These are phyloP conservation scores for Suhomyces coccinellae DNA, from an alignment of 1,139 yeast species.

Conservation along the genomic window DNA sequence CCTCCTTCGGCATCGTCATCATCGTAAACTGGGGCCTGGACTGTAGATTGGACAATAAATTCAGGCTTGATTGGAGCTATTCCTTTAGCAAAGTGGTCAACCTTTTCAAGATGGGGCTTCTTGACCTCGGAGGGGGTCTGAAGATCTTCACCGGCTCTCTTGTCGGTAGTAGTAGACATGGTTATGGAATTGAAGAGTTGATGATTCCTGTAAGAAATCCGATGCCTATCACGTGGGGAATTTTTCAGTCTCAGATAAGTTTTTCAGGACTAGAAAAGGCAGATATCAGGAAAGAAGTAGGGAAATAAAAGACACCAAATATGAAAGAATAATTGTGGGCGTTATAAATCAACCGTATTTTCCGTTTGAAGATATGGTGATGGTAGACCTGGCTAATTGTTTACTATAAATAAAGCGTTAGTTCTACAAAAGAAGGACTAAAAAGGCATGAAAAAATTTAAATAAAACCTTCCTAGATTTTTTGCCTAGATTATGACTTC, in stretches of 20 bases:
- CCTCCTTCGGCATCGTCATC: conserved; percentile 52
- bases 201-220: not conserved
- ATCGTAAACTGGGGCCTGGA: conserved; percentile 45
- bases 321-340: too few species aligned
- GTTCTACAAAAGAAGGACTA: too few species aligned
- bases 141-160: conserved; percentile 22
- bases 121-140: conserved; percentile 22
- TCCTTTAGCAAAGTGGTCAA: conserved; percentile 40
- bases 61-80: conserved; percentile 68
- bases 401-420: too few species aligned
- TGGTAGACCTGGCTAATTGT: too few species aligned
- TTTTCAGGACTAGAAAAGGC: too few species aligned
- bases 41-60: conserved; percentile 39
- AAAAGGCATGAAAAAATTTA: too few species aligned
- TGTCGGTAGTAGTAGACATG: conserved; percentile 15
- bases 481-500: too few species aligned
- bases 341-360: too few species aligned
- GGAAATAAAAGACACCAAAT: too few species aligned
- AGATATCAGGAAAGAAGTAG: too few species aligned
- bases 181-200: not conserved
- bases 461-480: too few species aligned
- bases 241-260: conserved; percentile 2
- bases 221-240: conserved; percentile 4
- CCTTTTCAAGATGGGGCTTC: conserved; percentile 21
- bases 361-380: too few species aligned